phyloP scores from a whole-genome alignment of 495 filamentous ascomycete genomes.

The Xylaria longipes region DNA sequence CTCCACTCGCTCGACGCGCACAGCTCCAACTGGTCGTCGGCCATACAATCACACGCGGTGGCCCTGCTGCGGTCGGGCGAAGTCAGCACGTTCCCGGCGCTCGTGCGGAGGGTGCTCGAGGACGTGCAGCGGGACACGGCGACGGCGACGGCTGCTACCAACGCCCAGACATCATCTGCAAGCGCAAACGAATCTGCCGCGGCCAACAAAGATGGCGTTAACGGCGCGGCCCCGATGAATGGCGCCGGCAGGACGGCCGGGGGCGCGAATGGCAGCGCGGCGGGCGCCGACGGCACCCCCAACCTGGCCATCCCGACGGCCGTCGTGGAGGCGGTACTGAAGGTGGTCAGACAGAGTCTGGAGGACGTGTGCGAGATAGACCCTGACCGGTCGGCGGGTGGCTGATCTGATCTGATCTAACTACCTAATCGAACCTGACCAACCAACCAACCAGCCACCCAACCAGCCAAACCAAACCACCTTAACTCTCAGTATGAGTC shows the following conservation, averaged over 20 bases:
- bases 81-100: constrained; percentile 57
- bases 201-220: constrained; percentile 25
- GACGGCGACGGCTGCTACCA: constrained; percentile 29
- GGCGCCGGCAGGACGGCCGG: constrained; percentile 33
- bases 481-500: neutral
- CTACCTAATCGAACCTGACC: neutral
- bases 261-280: constrained; percentile 31
- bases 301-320: constrained; percentile 56
- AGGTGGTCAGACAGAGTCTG: constrained; percentile 57
- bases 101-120: constrained; percentile 58
- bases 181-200: neutral
- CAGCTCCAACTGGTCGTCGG: constrained; percentile 61
- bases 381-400: constrained; percentile 35
- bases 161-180: constrained; percentile 8
- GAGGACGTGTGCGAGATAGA: constrained; percentile 57
- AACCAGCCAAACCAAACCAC: neutral
- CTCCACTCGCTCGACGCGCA: constrained; percentile 59
- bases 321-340: constrained; percentile 61
- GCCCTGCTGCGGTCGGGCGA: constrained; percentile 60
- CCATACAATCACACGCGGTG: constrained; percentile 57
- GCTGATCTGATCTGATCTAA: constrained; percentile 6
- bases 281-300: constrained; percentile 21
- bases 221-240: constrained; percentile 25
- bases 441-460: neutral
- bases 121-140: constrained; percentile 59